These are phyloP conservation scores for Pseudognaphalium luteoalbum DNA, from an alignment of 129 eudicot species.

Conservation along the genomic window DNA sequence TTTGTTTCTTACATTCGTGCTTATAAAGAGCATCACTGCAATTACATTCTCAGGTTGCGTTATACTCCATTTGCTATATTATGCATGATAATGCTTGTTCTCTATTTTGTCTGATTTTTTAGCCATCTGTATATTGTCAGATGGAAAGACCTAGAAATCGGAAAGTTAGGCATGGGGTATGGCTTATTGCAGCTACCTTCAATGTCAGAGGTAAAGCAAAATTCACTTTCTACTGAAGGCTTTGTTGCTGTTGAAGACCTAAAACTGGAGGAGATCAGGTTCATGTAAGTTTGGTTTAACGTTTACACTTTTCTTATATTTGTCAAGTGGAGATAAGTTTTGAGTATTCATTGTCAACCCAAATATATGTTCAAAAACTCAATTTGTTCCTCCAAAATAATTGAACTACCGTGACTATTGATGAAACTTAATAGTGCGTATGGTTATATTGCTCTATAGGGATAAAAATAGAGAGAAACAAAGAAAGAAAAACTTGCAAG, in stretches of 20 bases:
- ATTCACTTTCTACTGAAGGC: slow-evolving; percentile 70
- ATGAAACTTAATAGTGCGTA: neutral
- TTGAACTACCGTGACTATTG: no score
- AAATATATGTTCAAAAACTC: neutral
- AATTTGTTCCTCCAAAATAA: neutral
- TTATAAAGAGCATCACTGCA: slow-evolving; percentile 90
- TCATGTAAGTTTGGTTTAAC: slow-evolving; percentile 55
- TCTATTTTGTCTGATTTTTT: neutral
- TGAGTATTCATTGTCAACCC: neutral
- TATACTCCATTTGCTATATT: neutral
- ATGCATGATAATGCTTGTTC: neutral
- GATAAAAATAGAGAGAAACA: slow-evolving; percentile 92
- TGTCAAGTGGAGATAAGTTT: neutral
- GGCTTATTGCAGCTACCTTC: slow-evolving; percentile 89
- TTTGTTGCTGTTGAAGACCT: slow-evolving; percentile 72
- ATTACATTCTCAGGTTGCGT: slow-evolving; percentile 73
- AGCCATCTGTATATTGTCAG: slow-evolving; percentile 32
- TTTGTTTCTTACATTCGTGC: slow-evolving; percentile 92
- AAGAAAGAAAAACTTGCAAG: slow-evolving; percentile 74
- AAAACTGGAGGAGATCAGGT: slow-evolving; percentile 79
- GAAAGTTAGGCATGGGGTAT: slow-evolving; percentile 89
- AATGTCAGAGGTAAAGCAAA: slow-evolving; percentile 80
- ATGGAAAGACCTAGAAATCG: slow-evolving; percentile 91
- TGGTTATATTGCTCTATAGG: slow-evolving; percentile 37
- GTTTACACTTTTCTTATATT: neutral